Base-by-base conservation (phyloP, 2,329 filamentous ascomycete species). In the Arthroderma sp. region DNA sequence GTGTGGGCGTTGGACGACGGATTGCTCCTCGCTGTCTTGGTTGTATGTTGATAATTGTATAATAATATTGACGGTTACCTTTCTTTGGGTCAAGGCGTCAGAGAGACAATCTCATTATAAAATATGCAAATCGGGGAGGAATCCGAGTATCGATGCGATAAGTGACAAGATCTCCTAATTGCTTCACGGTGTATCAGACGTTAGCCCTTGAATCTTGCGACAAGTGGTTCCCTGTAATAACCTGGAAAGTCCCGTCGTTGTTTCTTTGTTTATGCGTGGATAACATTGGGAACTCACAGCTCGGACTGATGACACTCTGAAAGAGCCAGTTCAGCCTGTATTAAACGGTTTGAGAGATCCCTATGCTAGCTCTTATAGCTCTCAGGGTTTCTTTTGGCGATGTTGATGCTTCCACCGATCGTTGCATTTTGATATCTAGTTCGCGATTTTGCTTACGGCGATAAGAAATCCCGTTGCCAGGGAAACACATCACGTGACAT, bases 241-340 rank as follows among this genome's bases (percentile, higher is more conserved):
- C n/a, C n/a, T 17, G 38, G 38, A 5, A 28, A 19, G 7, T 55
- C 23, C 54, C 54, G 54, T 43, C 37, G 54, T 31, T 23, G 38
- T 28, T 43, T 33, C 54, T 55, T 55, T 55, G 54, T 44, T 55
- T 43, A 43, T 21, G 37, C 19, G n/a, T 38, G 13, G 28, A 21
- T 17, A 51, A 11, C 23, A 51, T 15, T n/a, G 17, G 44, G 25
- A 51, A 51, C 44, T 51, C 44, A 51, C 44, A 7, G 9, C 44
- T 51, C 44, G n/a, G 44, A 15, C n/a, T 33, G 15, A 25, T 15
- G 13, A 4, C 6, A 33, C 13, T 33, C 25, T 31, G 25, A n/a
- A 33, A 9, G 28, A 33, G 23, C 15, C 25, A 17, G 25, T 13
- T 25, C 25, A 19, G 21, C 41, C 21, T 28, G 21, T 44, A 3